These are phyloP conservation scores for Arbutus unedo DNA, from an alignment of 148 eudicot genomes.

Conservation along the genomic window DNA sequence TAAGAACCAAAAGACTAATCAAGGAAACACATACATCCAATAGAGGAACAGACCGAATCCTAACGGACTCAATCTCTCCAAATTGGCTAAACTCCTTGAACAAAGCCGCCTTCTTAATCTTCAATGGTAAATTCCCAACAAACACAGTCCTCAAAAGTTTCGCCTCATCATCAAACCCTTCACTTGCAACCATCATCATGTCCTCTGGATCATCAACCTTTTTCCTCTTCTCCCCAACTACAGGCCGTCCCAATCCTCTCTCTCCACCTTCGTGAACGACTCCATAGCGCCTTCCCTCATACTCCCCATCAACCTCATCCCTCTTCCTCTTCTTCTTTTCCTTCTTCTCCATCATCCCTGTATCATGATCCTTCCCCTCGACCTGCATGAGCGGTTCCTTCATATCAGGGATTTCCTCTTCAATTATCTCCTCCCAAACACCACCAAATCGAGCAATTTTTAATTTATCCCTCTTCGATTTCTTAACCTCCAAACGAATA, in stretches of 20 bases:
- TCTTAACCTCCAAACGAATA: conserved; percentile 19
- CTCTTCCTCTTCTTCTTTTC: conserved; percentile 82
- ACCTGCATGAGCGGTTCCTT: conserved; percentile 5
- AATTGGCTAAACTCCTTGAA: conserved; percentile 66
- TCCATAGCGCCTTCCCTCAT: conserved; percentile 42
- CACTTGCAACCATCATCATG: conserved; percentile 47
- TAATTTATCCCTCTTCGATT: conserved; percentile 11
- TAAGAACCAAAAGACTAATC: neutral
- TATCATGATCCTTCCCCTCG: conserved; percentile 9
- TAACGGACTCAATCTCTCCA: conserved; percentile 84
- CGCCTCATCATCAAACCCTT: conserved; percentile 90
- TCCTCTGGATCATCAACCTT: conserved; percentile 45
- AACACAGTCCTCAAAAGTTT: conserved; percentile 89
- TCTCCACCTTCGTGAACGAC: conserved; percentile 26
- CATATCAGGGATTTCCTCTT: neutral
- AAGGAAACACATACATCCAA: conserved; percentile 59
- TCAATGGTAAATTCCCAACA: conserved; percentile 91
- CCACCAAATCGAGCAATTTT: neutral
- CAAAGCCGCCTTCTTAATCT: conserved; percentile 77
- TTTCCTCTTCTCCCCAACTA: conserved; percentile 75
- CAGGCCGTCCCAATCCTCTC: conserved; percentile 26
- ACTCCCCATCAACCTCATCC: conserved; percentile 75
- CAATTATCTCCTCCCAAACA: conserved; percentile 10
- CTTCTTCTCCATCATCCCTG: conserved; percentile 20
- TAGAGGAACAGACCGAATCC: conserved; percentile 86